Percentiles rank a stretch among this genome's conserved stretches.
Evolutionary conservation across 495 filamentous ascomycete species (phyloP).

Genomic region (Trichocladium antarcticum): DNA sequence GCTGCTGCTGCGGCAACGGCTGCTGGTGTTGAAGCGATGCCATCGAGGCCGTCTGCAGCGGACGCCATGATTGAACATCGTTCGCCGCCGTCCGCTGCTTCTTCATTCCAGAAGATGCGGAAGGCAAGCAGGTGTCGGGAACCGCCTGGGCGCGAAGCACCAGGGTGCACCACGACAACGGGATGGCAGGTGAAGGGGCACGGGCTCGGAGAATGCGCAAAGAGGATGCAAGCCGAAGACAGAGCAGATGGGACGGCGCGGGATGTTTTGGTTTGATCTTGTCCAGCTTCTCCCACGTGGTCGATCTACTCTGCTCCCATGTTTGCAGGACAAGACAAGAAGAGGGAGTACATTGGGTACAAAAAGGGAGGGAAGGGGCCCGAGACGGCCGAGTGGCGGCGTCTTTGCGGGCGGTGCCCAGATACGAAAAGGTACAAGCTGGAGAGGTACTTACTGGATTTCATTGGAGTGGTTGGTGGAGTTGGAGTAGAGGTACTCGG

Average conservation of each 20-base stretch:
- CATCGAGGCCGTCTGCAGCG: constrained; percentile 26
- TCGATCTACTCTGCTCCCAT: constrained; percentile 18
- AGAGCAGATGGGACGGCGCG: background rate
- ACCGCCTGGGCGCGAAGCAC: constrained; percentile 23
- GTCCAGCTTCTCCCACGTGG: constrained; percentile 10
- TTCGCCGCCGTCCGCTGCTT: constrained; percentile 24
- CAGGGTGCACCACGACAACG: constrained; percentile 20
- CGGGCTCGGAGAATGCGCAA: background rate
- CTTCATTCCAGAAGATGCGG: constrained; percentile 22
- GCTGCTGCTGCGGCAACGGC: constrained; percentile 13
- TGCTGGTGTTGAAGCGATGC: constrained; percentile 24
- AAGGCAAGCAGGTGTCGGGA: constrained; percentile 13
- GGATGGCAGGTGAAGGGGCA: constrained; percentile 8
- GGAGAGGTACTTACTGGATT: constrained; percentile 42
- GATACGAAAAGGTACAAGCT: constrained; percentile 36
- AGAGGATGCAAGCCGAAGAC: constrained; percentile 6
- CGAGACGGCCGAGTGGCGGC: background rate
- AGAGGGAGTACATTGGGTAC: constrained; percentile 28
- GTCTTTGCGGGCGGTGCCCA: constrained; percentile 6
- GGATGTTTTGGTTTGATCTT: constrained; percentile 10
- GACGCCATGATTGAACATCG: constrained; percentile 26
- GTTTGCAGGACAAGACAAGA: constrained; percentile 20
- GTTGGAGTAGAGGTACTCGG: constrained; percentile 39
- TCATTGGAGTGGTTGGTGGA: constrained; percentile 40
- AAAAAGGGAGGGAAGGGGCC: constrained; percentile 18